Base-by-base conservation (phyloP, 2,329 filamentous ascomycete species). In the Claviceps maximensis region DNA sequence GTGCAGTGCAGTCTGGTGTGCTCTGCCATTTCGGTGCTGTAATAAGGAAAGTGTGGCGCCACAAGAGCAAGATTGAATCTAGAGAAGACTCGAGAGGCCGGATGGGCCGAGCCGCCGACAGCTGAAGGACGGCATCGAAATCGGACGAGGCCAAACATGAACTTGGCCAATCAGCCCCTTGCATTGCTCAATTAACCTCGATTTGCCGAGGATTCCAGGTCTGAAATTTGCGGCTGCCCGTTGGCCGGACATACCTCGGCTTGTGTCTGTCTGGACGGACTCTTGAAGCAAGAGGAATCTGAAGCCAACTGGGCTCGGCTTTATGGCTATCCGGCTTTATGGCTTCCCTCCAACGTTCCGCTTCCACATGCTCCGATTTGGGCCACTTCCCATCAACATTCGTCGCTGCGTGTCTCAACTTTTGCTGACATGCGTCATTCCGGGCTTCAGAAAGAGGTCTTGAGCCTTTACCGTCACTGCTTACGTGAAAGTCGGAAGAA, bases 401-500 rank as follows among this genome's bases (percentile, higher is more conserved):
- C 3, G 25, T 38, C 4, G 47, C 47, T 25, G 21, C 21, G 31
- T 23, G 31, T 25, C 33, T 49, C 47, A 19, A 25, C 4, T 38
- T 1, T 10, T 31, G 36, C 23, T 19, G 62, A 59, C 57, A 62
- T 58, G 49, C 63, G 63, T 52, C 54, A 52, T n/a, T 54, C 52
- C 13, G 52, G 54, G 33, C 49, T 56, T 17, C 52, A 56, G 31
- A 52, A 46, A 44, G 52, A 56, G 46, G 52, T 56, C 17, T 13
- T 53, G 17, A 47, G 50, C 45, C 53, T 98, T 15, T 98, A 97
- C 67, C 83, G 91, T 54, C 80, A 82, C 64, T 97, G 91, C 62
- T 73, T 98, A 27, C 81, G 90, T 55, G 87, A 87, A 63, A 83
- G 85, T 55, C 80, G 84, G 55, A 84, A 83, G 63, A 97, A 98